Evolutionary conservation across 2,329 filamentous ascomycete species (phyloP).

Genomic region (Claviceps capensis): DNA sequence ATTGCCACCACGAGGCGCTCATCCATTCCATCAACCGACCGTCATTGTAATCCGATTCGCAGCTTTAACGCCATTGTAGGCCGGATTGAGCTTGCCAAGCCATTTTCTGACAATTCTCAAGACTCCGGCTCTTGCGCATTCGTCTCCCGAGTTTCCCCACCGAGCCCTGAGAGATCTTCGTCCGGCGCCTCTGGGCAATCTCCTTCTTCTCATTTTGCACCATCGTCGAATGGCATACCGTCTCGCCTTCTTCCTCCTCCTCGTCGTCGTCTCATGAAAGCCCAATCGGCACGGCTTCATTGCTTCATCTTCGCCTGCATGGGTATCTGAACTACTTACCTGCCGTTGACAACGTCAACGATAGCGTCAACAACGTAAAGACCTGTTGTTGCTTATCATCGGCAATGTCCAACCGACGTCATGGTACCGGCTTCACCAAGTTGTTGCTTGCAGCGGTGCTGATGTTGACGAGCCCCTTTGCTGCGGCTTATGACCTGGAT

Average conservation of each 20-base stretch:
- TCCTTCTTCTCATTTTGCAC: neutral
- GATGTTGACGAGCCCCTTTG: conserved; percentile 10
- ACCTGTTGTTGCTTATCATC: neutral
- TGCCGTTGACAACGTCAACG: neutral
- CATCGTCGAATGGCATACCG: neutral
- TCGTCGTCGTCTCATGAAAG: neutral
- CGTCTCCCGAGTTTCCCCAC: neutral
- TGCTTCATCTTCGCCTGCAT: neutral
- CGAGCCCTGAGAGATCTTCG: neutral
- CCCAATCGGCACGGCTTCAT: neutral
- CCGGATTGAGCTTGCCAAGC: neutral
- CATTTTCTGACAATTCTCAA: neutral
- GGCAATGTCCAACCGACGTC: neutral
- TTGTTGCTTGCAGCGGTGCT: neutral
- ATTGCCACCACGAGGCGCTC: neutral
- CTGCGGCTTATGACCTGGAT: conserved; percentile 22
- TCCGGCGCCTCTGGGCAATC: neutral
- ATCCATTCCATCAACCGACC: neutral
- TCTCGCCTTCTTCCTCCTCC: neutral
- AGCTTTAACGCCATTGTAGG: neutral
- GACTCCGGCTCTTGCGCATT: neutral
- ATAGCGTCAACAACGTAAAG: neutral
- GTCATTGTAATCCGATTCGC: neutral
- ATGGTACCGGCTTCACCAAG: neutral
- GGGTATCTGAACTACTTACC: neutral